These are phyloP conservation scores for Chaetothyriales sp. DNA, from an alignment of 2,329 filamentous ascomycete species.

Conservation along the genomic window DNA sequence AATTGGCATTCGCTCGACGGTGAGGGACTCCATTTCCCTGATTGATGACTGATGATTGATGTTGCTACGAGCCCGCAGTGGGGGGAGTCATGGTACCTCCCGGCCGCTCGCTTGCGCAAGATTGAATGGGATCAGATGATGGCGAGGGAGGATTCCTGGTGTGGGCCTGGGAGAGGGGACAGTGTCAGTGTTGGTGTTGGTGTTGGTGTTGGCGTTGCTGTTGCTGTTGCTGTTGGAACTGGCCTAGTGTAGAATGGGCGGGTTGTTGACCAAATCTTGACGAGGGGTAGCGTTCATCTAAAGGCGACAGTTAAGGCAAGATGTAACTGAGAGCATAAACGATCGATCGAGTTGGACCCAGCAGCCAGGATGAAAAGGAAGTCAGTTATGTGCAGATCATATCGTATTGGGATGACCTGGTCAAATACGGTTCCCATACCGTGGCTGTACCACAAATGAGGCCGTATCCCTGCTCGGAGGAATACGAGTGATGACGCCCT, in stretches of 20 bases:
- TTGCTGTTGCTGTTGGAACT: neutral
- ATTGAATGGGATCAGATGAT: neutral
- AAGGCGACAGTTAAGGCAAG: neutral
- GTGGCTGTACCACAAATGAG: neutral
- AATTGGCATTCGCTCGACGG: conserved; percentile 16
- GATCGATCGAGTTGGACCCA: neutral
- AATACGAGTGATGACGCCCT: neutral
- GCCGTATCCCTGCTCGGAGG: neutral
- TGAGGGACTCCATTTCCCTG: conserved; percentile 15
- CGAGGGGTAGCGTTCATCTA: neutral
- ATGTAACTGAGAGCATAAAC: neutral
- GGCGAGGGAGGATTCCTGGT: neutral
- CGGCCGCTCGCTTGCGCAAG: neutral
- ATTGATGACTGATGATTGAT: neutral
- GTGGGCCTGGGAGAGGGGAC: neutral
- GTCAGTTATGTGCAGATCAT: neutral
- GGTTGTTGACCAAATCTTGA: neutral
- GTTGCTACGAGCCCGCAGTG: neutral
- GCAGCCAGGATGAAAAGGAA: neutral
- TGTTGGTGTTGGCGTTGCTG: neutral
- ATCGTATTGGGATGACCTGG: neutral
- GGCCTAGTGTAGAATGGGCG: neutral
- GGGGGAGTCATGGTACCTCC: neutral
- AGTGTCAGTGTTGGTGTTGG: neutral
- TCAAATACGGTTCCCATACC: neutral